These are phyloP conservation scores for Ceratobasidium papillatum DNA, from an alignment of 1,284 basidiomycete genomes.

Conservation along the genomic window DNA sequence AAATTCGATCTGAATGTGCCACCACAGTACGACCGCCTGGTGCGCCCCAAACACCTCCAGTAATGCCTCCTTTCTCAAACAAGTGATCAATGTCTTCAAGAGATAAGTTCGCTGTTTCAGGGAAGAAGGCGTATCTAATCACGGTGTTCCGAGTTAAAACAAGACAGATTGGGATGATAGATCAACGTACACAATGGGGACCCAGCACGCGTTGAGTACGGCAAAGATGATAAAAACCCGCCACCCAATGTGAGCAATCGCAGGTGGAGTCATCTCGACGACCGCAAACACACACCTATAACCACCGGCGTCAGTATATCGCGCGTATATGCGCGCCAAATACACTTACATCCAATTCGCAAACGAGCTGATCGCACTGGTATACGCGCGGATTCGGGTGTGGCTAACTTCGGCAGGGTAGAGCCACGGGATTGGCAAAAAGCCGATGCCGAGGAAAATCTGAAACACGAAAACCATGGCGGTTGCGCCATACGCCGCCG, in stretches of 20 bases:
- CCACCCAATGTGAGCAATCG: slow-evolving; percentile 61
- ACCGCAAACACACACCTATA: slow-evolving; percentile 56
- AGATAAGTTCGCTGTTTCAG: slow-evolving; percentile 57
- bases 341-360: slow-evolving; percentile 54
- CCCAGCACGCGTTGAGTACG: slow-evolving; percentile 58
- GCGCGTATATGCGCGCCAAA: background rate
- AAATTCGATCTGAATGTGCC: slow-evolving; percentile 21
- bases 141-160: background rate
- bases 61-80: slow-evolving; percentile 57
- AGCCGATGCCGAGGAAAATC: slow-evolving; percentile 57
- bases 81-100: slow-evolving; percentile 59
- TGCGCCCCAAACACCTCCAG: slow-evolving; percentile 54
- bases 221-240: slow-evolving; percentile 61
- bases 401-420: slow-evolving; percentile 56
- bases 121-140: slow-evolving; percentile 52
- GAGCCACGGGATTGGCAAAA: slow-evolving; percentile 57
- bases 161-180: background rate
- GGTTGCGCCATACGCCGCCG: slow-evolving; percentile 53
- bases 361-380: slow-evolving; percentile 55
- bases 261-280: slow-evolving; percentile 60
- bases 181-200: slow-evolving; percentile 56
- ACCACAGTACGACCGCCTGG: slow-evolving; percentile 27
- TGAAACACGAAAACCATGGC: slow-evolving; percentile 58
- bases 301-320: background rate
- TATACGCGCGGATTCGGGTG: slow-evolving; percentile 54